phyloP scores from a whole-genome alignment of 768 basidiomycete species.

The Suillus fuscotomentosus region DNA sequence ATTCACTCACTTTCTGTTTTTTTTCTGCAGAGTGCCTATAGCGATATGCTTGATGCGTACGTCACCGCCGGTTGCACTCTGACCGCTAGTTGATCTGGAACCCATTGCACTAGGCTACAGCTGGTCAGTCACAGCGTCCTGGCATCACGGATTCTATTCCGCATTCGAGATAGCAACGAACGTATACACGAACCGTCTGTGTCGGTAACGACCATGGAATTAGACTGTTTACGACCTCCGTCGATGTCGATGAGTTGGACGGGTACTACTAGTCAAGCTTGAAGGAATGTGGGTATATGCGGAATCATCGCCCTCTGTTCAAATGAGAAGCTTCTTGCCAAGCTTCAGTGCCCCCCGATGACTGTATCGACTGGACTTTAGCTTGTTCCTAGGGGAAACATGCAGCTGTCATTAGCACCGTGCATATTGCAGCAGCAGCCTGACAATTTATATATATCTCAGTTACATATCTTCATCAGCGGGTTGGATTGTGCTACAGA shows the following conservation, averaged over 20 bases:
- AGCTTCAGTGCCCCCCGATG: too few species aligned
- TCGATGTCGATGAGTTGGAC: neutral
- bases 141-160: constrained; percentile 29
- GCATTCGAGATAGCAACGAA: constrained; percentile 17
- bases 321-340: neutral
- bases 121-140: constrained; percentile 26
- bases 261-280: neutral
- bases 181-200: neutral
- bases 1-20: neutral
- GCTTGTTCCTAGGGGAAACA: too few species aligned
- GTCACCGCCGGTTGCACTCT: neutral
- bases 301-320: neutral
- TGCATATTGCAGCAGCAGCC: too few species aligned
- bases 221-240: neutral
- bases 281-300: neutral
- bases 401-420: too few species aligned
- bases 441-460: too few species aligned
- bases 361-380: too few species aligned
- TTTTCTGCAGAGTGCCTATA: neutral
- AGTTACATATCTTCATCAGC: too few species aligned
- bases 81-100: neutral
- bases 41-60: neutral
- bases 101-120: constrained; percentile 8
- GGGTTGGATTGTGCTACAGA: too few species aligned
- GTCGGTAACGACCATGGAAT: neutral